Evolutionary conservation across 345 rosid genomes (phyloP).

Genomic region (Bretschneidera sinensis): DNA sequence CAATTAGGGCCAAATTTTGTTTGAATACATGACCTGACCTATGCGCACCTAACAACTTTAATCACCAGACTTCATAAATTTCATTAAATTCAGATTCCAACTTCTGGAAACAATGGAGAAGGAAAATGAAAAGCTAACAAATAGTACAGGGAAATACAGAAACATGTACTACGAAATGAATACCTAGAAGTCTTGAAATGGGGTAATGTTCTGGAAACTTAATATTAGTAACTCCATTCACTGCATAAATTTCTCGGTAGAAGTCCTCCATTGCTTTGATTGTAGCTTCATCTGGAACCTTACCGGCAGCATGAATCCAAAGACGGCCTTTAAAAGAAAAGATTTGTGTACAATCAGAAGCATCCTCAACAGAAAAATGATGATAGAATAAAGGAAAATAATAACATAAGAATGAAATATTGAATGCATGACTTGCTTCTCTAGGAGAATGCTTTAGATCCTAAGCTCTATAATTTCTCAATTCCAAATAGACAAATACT

Average conservation of each 20-base stretch:
- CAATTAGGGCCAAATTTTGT: too few relatives aligned
- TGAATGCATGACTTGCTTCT: not conserved
- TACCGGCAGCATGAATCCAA: conserved; percentile 95
- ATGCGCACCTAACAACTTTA: too few relatives aligned
- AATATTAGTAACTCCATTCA: conserved; percentile 57
- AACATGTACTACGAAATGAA: not conserved
- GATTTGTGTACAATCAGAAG: not conserved
- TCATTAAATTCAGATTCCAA: not conserved
- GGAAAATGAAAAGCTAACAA: not conserved
- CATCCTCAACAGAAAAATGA: not conserved
- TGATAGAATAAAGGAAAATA: not conserved
- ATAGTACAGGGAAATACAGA: not conserved
- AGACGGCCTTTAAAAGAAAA: conserved; percentile 58
- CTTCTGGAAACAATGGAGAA: not conserved
- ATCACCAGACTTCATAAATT: too few relatives aligned
- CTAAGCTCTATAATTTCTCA: too few relatives aligned
- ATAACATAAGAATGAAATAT: not conserved
- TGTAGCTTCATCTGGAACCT: conserved; percentile 80
- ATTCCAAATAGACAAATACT: too few relatives aligned
- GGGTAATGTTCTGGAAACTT: conserved; percentile 72
- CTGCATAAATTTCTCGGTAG: conserved; percentile 69
- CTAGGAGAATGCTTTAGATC: not conserved
- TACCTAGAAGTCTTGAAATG: conserved; percentile 83
- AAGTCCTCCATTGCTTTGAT: conserved; percentile 93
- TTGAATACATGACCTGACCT: too few relatives aligned